Evolutionary conservation across 495 filamentous ascomycete genomes (phyloP), one percentile per base, ranked within the genome.

Genomic region (Aspergillus nanangensis): DNA sequence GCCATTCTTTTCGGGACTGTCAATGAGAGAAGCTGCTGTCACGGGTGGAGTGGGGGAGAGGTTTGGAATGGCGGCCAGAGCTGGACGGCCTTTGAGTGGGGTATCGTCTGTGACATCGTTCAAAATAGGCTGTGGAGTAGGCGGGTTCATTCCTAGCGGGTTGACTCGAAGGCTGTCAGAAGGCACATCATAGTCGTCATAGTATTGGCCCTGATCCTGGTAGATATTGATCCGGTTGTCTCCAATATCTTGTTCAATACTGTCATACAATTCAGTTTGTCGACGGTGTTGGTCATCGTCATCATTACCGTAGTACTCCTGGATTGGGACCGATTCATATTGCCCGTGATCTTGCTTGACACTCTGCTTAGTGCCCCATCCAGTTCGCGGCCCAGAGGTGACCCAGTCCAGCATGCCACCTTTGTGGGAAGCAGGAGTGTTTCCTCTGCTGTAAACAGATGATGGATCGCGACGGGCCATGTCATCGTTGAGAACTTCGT

Each of bases 121-220:
- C 7, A 56, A 37, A 31, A 51, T 44, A 10, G 69, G 68, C 22
- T 69, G 71, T 1, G 76, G 75, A 0, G 75, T 76, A 11, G 77
- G 76, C 11, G 77, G 76, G 43, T 79, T 78, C 50, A 78, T 63
- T 49, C 66, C 66, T 17, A 80, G 53, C 0, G 76, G 76, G 48
- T 77, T 74, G 48, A 77, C 67, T 1, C 52, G 65, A 24, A 69
- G 56, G 4, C 42, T 49, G 17, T 51, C 43, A 21, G 48, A 43
- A 3, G 44, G 45, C 22, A 70, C 66, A 14, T 66, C 63, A 8
- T 70, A 63, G 14, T 64, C 61, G 8, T 71, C 66, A 24, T 68
- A 55, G 22, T 71, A 57, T 24, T 77, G 70, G 35, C 67, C 66
- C 33, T 70, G 68, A 50, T 78, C 72, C 45, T 76, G 72, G 24